Base-by-base conservation (phyloP, 2,329 filamentous ascomycete genomes). In the Pestalotiopsis sp. region DNA sequence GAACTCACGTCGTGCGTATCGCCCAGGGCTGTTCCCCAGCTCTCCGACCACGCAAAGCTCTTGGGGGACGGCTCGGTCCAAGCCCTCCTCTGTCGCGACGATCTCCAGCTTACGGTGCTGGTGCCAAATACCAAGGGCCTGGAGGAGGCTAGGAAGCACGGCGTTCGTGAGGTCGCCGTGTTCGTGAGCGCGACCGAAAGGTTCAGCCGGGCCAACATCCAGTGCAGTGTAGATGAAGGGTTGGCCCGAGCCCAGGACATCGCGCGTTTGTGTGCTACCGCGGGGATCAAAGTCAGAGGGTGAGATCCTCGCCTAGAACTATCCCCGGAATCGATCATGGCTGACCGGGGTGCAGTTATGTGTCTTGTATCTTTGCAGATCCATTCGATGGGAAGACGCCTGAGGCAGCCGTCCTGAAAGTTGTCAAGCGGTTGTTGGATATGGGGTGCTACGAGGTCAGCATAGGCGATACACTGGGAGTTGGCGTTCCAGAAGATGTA, bases 391-490 rank as follows among this genome's bases (percentile, higher is more conserved):
- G 80, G 2, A 74, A 73, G 4, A 81, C 79, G 1, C 66, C 73
- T 0, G 72, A 73, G 1, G 25, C 69, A 4, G 72, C 72, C 31
- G 79, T 81, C 1, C 71, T 75, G 1, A 76, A 83, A 3, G 79
- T 80, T 25, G 83, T 83, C 0, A 71, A 73, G 77, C 81, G 67
- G 74, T 78, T 92, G 14, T 78, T 92, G 0, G 85, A 88, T 57
- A 87, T 89, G 82, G 90, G 90, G 12, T 91, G 89, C 66, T 89
- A 91, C 70, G 89, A 92, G 78, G 86, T 92, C 67, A 89, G 86
- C n/a, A 83, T 92, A 0, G 90, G 89, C 1, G 90, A 92, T 70
- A 92, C 90, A 0, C 86, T 89, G 0, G 90, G 90, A 4, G 87
- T 90, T 74, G 90, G 89, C 7, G 88, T 86, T 4, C 69, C 70